phyloP scores from a whole-genome alignment of 1,284 basidiomycete species.

The Ganoderma lingzhi region DNA sequence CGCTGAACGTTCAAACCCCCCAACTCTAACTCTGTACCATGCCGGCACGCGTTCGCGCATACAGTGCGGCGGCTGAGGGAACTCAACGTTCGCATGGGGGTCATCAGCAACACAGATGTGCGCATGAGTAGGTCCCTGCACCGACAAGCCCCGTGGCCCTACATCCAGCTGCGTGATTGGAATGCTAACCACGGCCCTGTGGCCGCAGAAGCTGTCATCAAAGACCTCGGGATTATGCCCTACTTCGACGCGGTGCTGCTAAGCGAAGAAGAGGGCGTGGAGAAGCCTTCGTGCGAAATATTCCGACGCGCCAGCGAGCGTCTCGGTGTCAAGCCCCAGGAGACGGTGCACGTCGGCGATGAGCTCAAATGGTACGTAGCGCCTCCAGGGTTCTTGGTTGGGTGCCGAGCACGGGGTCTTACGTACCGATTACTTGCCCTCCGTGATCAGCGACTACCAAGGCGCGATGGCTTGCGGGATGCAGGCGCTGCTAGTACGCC shows the following conservation, averaged over 20 bases:
- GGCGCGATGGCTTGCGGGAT: constrained; percentile 69
- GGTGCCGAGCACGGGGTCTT: not conserved
- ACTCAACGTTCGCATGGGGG: constrained; percentile 57
- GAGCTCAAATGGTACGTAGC: constrained; percentile 64
- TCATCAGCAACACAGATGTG: constrained; percentile 76
- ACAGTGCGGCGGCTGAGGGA: constrained; percentile 57
- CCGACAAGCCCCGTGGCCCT: too few relatives aligned
- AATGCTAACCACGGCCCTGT: not conserved
- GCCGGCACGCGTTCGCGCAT: not conserved
- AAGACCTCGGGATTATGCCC: constrained; percentile 61
- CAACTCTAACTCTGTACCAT: constrained; percentile 6
- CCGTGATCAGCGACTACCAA: constrained; percentile 64
- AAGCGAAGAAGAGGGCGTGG: constrained; percentile 70
- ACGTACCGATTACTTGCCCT: not conserved
- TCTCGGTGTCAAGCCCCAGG: constrained; percentile 43
- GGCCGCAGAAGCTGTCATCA: constrained; percentile 53
- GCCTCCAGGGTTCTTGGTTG: not conserved
- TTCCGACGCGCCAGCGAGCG: constrained; percentile 54
- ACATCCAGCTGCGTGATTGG: not conserved
- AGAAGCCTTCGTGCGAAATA: constrained; percentile 71
- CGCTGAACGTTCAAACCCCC: not conserved
- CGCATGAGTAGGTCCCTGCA: constrained; percentile 63
- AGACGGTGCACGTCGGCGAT: constrained; percentile 77
- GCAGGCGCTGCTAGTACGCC: constrained; percentile 62
- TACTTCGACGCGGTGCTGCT: constrained; percentile 63